Conservation (phyloP, 2,329 filamentous ascomycete genomes). For the Orbilia blumenaviensis region DNA sequence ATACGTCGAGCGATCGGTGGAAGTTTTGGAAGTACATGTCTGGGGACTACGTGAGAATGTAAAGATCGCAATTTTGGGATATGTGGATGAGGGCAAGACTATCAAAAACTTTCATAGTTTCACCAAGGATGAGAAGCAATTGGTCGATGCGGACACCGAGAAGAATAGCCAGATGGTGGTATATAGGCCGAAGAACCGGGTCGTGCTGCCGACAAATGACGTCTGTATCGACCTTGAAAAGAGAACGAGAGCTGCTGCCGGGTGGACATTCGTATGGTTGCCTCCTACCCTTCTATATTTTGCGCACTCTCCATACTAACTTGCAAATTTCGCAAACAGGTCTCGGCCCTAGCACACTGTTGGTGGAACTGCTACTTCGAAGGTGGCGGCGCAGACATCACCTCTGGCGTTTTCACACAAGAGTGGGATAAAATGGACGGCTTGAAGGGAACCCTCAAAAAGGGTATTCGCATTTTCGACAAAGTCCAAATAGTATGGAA, state of each 20-base stretch:
- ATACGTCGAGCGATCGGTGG: conserved; percentile 83
- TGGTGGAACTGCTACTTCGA: conserved; percentile 99
- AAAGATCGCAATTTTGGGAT: conserved; percentile 85
- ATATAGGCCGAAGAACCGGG: conserved; percentile 74
- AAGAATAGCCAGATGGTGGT: conserved; percentile 71
- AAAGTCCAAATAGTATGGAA: conserved; percentile 83
- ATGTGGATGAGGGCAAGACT: conserved; percentile 80
- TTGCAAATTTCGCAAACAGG: background rate
- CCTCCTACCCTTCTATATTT: background rate
- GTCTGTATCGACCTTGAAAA: conserved; percentile 90
- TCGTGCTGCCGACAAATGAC: conserved; percentile 81
- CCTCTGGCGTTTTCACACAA: conserved; percentile 75
- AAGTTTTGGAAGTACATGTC: conserved; percentile 86
- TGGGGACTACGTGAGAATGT: conserved; percentile 90
- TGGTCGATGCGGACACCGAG: conserved; percentile 67
- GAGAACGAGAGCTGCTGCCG: conserved; percentile 79
- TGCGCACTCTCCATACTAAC: background rate
- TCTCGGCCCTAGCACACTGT: conserved; percentile 86
- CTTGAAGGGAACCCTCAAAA: conserved; percentile 85
- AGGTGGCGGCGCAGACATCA: conserved; percentile 72
- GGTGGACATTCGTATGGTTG: conserved; percentile 78
- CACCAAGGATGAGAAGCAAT: conserved; percentile 73
- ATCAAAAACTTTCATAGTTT: conserved; percentile 88
- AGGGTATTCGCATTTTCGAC: conserved; percentile 84
- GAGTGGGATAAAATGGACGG: conserved; percentile 88